Percentiles rank a stretch among this genome's conserved stretches.
These are phyloP conservation scores for Leccinum holopus DNA, from an alignment of 1,284 basidiomycete species.

Conservation along the genomic window DNA sequence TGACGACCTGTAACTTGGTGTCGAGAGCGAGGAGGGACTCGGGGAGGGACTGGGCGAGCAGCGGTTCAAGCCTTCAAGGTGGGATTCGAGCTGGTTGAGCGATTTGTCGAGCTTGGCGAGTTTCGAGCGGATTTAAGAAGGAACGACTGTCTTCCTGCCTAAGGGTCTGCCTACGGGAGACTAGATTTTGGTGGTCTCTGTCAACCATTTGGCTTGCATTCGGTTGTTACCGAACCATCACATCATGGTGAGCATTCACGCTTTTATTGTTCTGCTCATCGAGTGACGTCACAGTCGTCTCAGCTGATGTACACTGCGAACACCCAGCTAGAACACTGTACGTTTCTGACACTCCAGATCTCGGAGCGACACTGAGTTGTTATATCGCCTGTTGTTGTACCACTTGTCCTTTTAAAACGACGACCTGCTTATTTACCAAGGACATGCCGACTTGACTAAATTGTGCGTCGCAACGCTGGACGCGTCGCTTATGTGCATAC, in stretches of 20 bases:
- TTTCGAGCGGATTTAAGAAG: slow-evolving; percentile 45
- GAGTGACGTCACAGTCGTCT: slow-evolving; percentile 55
- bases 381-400: background rate
- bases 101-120: slow-evolving; percentile 52
- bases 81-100: slow-evolving; percentile 64
- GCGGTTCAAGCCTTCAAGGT: slow-evolving; percentile 47
- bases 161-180: too few relatives aligned
- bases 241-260: slow-evolving; percentile 20
- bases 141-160: too few relatives aligned
- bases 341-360: slow-evolving; percentile 31
- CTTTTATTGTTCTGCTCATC: background rate
- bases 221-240: too few relatives aligned
- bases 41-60: slow-evolving; percentile 62
- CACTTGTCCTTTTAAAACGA: slow-evolving; percentile 6
- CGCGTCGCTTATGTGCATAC: slow-evolving; percentile 3
- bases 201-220: slow-evolving; percentile 42
- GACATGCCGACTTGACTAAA: slow-evolving; percentile 93
- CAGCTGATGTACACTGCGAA: slow-evolving; percentile 93
- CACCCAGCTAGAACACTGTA: slow-evolving; percentile 89
- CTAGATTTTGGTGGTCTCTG: slow-evolving; percentile 43
- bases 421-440: slow-evolving; percentile 37
- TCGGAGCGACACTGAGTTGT: slow-evolving; percentile 28
- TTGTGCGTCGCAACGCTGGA: slow-evolving; percentile 57
- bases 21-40: slow-evolving; percentile 64
- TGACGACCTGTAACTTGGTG: slow-evolving; percentile 68